A percentile compares a stretch with the other conserved stretches of the same genome.
Evolutionary conservation across 129 eudicot genomes (phyloP).

Genomic region (Flaveria sonorensis): DNA sequence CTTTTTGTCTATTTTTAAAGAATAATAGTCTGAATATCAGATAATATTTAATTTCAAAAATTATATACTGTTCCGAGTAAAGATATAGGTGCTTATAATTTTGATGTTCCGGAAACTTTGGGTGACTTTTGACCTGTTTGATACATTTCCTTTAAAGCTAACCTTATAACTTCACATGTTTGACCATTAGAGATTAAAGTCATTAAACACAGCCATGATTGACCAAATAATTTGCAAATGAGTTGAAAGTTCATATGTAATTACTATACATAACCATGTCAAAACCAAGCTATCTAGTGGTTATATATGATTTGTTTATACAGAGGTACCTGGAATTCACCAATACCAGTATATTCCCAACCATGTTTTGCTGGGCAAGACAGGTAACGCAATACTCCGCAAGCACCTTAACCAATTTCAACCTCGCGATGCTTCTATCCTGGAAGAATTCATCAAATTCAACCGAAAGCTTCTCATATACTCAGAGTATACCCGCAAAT

Average conservation of each 20-base stretch:
- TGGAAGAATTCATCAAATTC: slow-evolving; percentile 71
- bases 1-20: background rate
- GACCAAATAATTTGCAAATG: background rate
- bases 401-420: slow-evolving; percentile 82
- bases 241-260: background rate
- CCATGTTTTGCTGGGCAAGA: slow-evolving; percentile 82
- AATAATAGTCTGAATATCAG: background rate
- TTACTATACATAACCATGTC: slow-evolving; percentile 11
- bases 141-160: background rate
- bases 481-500: slow-evolving; percentile 80
- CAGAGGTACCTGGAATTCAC: slow-evolving; percentile 74
- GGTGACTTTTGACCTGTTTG: background rate
- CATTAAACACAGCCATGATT: background rate
- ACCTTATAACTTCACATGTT: background rate
- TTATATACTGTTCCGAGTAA: no score
- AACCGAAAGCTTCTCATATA: slow-evolving; percentile 85
- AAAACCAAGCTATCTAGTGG: background rate
- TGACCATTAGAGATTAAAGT: background rate
- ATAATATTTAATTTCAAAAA: background rate
- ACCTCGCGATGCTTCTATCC: slow-evolving; percentile 60
- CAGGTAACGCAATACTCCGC: slow-evolving; percentile 84
- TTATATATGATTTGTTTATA: background rate
- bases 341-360: slow-evolving; percentile 91
- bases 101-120: background rate
- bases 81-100: background rate